Conservation (phyloP, 1,284 basidiomycete species). For the Leccinum colubrinum region DNA sequence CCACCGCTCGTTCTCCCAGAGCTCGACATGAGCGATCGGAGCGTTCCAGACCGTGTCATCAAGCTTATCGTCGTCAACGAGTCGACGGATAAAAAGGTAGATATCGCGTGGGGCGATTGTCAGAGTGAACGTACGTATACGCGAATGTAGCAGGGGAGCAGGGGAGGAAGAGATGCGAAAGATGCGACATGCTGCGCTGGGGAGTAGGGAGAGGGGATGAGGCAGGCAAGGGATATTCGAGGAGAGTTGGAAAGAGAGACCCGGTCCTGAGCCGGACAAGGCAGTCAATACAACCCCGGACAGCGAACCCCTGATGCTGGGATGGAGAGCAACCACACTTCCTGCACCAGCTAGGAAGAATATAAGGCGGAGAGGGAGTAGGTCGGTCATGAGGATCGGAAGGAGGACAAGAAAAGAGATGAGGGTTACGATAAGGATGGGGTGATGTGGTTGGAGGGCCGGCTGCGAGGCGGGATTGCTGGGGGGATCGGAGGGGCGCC, state of each 20-base stretch:
- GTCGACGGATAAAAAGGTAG: constrained; percentile 36
- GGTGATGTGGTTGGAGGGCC: constrained; percentile 31
- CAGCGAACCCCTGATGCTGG: neutral
- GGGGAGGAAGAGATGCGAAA: neutral
- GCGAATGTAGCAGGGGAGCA: neutral
- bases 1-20: constrained; percentile 1
- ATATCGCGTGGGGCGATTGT: constrained; percentile 18
- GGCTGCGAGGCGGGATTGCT: too few relatives aligned
- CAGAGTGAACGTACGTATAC: constrained; percentile 4
- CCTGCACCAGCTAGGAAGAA: constrained; percentile 55
- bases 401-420: constrained; percentile 47
- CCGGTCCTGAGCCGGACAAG: constrained; percentile 14
- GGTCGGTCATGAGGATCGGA: constrained; percentile 40
- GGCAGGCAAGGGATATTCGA: constrained; percentile 6
- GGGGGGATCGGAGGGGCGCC: neutral
- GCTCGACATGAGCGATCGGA: constrained; percentile 62
- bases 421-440: constrained; percentile 41
- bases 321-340: constrained; percentile 38
- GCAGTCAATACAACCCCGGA: constrained; percentile 1
- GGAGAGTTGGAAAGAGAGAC: constrained; percentile 19
- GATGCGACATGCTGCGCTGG: neutral
- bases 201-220: neutral
- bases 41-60: constrained; percentile 61
- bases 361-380: constrained; percentile 58
- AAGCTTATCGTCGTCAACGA: constrained; percentile 48